Evolutionary conservation across 176 grass and related monocot genomes (phyloP).

Genomic region (Juncus inflexus): DNA sequence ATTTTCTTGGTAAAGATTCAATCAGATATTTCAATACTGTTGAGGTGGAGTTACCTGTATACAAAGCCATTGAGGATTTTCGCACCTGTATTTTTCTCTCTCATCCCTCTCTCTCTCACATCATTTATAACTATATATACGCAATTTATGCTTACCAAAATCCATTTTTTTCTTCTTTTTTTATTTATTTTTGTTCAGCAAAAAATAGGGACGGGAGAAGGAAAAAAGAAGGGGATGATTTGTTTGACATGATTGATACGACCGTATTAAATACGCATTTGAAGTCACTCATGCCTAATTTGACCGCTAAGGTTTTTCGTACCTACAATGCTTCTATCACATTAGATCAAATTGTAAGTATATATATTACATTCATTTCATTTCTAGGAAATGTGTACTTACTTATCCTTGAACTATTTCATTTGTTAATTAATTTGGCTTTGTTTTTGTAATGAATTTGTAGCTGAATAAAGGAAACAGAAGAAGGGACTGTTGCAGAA

Average conservation of each 20-base stretch:
- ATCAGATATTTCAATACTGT: constrained; percentile 89
- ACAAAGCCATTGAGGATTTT: constrained; percentile 73
- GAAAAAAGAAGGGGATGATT: constrained; percentile 30
- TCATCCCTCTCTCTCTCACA: not conserved
- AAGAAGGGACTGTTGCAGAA: constrained; percentile 68
- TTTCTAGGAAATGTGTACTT: not conserved
- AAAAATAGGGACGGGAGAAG: constrained; percentile 21
- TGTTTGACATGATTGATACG: constrained; percentile 76
- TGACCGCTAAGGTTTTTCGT: constrained; percentile 93
- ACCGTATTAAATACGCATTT: constrained; percentile 67
- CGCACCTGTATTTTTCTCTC: constrained; percentile 37
- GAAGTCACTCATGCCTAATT: constrained; percentile 85
- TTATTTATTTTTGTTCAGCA: constrained; percentile 18
- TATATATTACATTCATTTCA: not conserved
- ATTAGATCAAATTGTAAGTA: constrained; percentile 81
- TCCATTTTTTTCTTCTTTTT: constrained; percentile 14
- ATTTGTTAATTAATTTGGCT: not conserved
- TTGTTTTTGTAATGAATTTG: not conserved
- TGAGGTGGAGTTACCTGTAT: constrained; percentile 64
- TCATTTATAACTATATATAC: not conserved
- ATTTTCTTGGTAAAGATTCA: constrained; percentile 98
- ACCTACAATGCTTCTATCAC: constrained; percentile 97
- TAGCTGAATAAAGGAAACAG: constrained; percentile 85
- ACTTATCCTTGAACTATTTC: not conserved
- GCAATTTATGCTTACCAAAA: not conserved